Evolutionary conservation across 768 basidiomycete species (phyloP).

Genomic region (Sporobolomyces roseus): DNA sequence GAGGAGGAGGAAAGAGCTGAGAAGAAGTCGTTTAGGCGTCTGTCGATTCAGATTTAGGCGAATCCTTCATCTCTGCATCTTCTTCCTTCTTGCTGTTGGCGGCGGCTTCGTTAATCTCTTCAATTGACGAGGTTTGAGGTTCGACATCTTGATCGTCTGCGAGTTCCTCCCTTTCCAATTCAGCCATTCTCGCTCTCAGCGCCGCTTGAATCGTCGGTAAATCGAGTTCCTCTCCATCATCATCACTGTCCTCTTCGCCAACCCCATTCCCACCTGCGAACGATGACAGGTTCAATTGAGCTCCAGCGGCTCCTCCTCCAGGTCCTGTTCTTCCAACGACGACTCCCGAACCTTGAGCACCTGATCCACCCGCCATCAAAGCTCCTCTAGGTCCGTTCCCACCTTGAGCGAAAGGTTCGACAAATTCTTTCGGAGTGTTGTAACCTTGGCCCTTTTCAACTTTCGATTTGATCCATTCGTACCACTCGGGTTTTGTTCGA

Average conservation of each 20-base stretch:
- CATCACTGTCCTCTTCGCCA: conserved; percentile 42
- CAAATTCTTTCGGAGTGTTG: conserved; percentile 67
- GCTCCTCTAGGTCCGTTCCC: conserved; percentile 34
- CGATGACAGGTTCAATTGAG: conserved; percentile 1
- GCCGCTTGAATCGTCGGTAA: conserved; percentile 41
- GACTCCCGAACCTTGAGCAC: conserved; percentile 10
- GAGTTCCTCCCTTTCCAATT: conserved; percentile 56
- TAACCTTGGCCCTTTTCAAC: conserved; percentile 72
- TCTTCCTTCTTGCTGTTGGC: conserved; percentile 57
- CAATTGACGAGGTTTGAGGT: conserved; percentile 38
- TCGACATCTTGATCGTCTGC: conserved; percentile 49
- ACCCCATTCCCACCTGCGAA: conserved; percentile 7
- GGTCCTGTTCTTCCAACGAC: conserved; percentile 14
- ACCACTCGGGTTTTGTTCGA: conserved; percentile 87
- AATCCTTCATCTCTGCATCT: not conserved
- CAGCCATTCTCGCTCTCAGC: conserved; percentile 48
- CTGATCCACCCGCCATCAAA: conserved; percentile 32
- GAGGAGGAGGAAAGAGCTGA: not conserved
- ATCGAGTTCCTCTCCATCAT: conserved; percentile 42
- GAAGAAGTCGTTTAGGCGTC: not conserved
- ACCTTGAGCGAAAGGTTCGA: conserved; percentile 57
- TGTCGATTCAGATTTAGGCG: not conserved
- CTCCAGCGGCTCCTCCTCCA: conserved; percentile 10
- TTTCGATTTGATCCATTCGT: conserved; percentile 77
- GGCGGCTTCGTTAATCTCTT: conserved; percentile 54